Evolutionary conservation across 805 yeast genomes (phyloP), one percentile per base, ranked within the genome.

Genomic region (Suhomyces xylopsoci): DNA sequence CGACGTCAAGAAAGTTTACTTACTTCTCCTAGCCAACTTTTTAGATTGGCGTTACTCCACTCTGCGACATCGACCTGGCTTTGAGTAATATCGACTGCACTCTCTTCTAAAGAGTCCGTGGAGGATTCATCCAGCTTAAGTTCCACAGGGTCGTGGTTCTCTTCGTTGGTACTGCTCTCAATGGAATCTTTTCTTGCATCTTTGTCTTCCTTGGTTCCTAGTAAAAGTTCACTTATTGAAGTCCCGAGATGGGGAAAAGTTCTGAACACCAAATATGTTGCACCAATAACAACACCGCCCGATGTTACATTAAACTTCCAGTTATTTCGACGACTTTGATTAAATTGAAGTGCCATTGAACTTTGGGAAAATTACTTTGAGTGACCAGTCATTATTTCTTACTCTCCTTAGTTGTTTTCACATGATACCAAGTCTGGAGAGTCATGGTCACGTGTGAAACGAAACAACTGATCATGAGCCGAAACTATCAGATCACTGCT

Each of bases 201-300:
- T 24, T 45, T 19, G 30, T 30, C 58, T 28, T 53, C 58, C 42
- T 55, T 59, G 51, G 51, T 49, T n/a, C 67, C 67, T 3, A 59
- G 55, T 2, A 71, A 30, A 47, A 56, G 63, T 19, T 62, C 55
- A 49, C 54, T 61, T 15, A 71, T 34, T 10, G 64, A 52, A n/a
- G 65, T 55, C 51, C 64, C 65, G 42, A 80, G 63, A 56, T 80
- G 83, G n/a, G 84, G 84, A 54, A 72, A 80, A 4, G 82, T 80
- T 50, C 71, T 71, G 52, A 80, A 64, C 8, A 79, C 54, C 5
- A 80, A 45, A 25, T 72, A 63, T 0, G 78, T 67, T 3, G 78
- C 76, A 22, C 81, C 81, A 10, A 79, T 49, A 3, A 76, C 57
- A 10, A 72, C 73, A 0, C 76, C 76, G 7, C 81, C 73, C 2